Evolutionary conservation across 2,329 filamentous ascomycete genomes (phyloP).

Genomic region (Colletotrichum sp.): DNA sequence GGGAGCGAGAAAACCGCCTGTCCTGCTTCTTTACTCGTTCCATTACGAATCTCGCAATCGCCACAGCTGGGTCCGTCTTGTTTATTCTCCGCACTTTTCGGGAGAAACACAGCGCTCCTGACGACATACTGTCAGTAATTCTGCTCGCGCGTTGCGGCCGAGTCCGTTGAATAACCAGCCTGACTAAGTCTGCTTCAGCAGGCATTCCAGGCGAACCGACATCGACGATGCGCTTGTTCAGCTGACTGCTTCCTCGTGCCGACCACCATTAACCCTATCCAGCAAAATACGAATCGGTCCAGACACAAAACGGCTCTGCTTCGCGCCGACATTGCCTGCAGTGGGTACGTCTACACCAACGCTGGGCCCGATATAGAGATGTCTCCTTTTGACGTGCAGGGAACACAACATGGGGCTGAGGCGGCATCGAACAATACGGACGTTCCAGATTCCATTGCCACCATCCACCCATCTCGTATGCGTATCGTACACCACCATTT

Average conservation of each 20-base stretch:
- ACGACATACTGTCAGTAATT: background rate
- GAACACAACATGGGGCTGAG: background rate
- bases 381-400: background rate
- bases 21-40: background rate
- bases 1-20: background rate
- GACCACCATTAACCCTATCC: background rate
- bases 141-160: background rate
- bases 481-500: background rate
- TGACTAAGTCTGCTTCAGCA: background rate
- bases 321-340: background rate
- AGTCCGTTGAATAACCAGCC: background rate
- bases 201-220: background rate
- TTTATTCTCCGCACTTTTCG: background rate
- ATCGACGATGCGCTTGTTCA: background rate
- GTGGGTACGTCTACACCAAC: background rate
- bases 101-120: background rate
- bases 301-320: background rate
- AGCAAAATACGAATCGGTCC: background rate
- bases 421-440: background rate
- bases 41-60: constrained; percentile 1
- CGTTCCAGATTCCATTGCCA: background rate
- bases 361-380: background rate
- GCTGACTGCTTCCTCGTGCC: background rate
- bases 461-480: constrained; percentile 10
- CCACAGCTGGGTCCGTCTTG: background rate